phyloP scores from a whole-genome alignment of 257 asterid genomes.

The Paraleonurus japonicus region DNA sequence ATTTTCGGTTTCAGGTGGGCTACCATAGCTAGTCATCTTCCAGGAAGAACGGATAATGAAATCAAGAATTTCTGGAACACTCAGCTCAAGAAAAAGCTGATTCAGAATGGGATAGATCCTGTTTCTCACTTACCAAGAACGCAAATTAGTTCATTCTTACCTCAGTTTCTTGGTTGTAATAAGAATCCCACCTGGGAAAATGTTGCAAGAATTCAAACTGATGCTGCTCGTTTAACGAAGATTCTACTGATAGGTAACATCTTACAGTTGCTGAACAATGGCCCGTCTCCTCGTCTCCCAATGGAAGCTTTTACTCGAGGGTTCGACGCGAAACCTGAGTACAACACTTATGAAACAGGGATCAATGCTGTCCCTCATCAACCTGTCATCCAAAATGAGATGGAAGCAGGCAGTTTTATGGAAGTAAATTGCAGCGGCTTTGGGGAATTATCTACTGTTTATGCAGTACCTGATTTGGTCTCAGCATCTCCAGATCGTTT shows the following conservation, averaged over 20 bases:
- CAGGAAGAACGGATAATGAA: constrained; percentile 42
- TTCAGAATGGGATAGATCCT: constrained; percentile 39
- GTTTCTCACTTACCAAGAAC: constrained; percentile 32
- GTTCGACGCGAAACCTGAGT: background rate
- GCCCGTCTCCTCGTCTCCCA: constrained; percentile 16
- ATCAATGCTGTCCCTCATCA: background rate
- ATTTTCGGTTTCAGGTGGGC: constrained; percentile 34
- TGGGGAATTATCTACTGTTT: constrained; percentile 1
- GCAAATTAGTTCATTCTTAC: constrained; percentile 17
- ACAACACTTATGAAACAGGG: constrained; percentile 6
- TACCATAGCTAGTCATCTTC: constrained; percentile 36
- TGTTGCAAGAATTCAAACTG: constrained; percentile 24
- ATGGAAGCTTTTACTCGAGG: constrained; percentile 7
- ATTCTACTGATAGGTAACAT: constrained; percentile 24
- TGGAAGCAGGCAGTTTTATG: background rate
- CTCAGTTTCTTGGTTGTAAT: constrained; percentile 10
- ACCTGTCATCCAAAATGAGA: constrained; percentile 4
- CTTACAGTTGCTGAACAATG: constrained; percentile 26
- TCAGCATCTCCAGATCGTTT: constrained; percentile 25
- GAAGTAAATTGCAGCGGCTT: constrained; percentile 10
- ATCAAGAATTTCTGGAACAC: constrained; percentile 44
- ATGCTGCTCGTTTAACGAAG: constrained; percentile 28
- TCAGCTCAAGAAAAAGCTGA: constrained; percentile 33
- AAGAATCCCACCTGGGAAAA: constrained; percentile 22
- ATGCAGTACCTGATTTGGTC: constrained; percentile 20